Evolutionary conservation across 2,329 filamentous ascomycete genomes (phyloP), one percentile per base, ranked within the genome.

Genomic region (Alternaria triticimaculans): DNA sequence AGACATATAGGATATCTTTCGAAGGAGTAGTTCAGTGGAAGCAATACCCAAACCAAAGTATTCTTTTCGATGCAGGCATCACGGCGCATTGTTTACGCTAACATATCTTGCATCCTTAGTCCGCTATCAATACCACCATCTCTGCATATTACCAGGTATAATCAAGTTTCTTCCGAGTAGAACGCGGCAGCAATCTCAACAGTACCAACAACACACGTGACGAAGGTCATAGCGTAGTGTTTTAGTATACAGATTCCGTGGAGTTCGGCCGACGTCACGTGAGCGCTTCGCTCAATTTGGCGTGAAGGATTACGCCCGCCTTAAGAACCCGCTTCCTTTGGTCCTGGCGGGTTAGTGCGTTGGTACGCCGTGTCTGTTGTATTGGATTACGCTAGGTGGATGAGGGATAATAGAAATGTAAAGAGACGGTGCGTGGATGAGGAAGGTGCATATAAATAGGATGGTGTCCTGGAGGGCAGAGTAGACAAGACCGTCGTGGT

Each of bases 201-300:
- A 21, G 10, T 50, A 50, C 15, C 25, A 14, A 26, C 4, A 15
- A 12, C 4, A 8, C 48, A 50, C 48, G 25, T 50, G 48, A 50
- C 12, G 25, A 50, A 28, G 48, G 48, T 50, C 48, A 50, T 30
- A 50, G 48, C 48, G n/a, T 50, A 14, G n/a, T 26, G n/a, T 20
- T 28, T 30, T 50, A 12, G 23, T 28, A 43, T 30, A 43, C 46
- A 20, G 9, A 37, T 8, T 23, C 25, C 12, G 18, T 18, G 3
- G 12, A 26, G 23, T 60, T 56, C 44, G 58, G 58, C 53, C 62
- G 48, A 58, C 23, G 25, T 58, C 58, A 58, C 49, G 25, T 50
- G n/a, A 0, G n/a, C 21, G 28, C 48, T 50, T 30, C 48, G 48
- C 48, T 20, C 28, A 30, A 28, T 8, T 9, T 9, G n/a, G 25